Evolutionary conservation across 345 rosid genomes (phyloP).

Genomic region (Lumnitzera littorea): DNA sequence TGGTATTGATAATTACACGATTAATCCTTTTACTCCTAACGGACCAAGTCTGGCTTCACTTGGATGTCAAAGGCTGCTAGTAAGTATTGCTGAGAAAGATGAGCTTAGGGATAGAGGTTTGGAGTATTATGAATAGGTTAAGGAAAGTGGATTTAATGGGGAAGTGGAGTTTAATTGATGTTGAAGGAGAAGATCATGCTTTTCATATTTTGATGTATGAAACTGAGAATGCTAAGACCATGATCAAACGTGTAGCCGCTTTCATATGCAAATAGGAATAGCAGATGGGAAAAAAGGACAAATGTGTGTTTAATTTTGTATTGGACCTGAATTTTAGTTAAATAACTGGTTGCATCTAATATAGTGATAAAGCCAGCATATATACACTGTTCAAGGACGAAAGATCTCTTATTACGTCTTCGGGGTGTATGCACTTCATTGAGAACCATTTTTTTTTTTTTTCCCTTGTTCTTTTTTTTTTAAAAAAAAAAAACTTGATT

Average conservation of each 20-base stretch:
- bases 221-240: conserved; percentile 10
- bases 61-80: conserved; percentile 19
- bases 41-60: conserved; percentile 21
- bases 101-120: conserved; percentile 17
- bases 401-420: no score
- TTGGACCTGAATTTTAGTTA: no score
- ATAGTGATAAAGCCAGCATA: no score
- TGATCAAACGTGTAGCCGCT: conserved; percentile 17
- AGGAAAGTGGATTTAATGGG: conserved; percentile 26
- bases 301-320: conserved; percentile 1
- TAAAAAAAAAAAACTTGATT: no score
- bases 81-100: conserved; percentile 29
- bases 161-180: conserved; percentile 23
- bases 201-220: conserved; percentile 17
- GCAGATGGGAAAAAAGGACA: background rate
- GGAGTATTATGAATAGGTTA: conserved; percentile 14
- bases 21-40: conserved; percentile 17
- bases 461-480: no score
- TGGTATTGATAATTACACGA: conserved; percentile 17
- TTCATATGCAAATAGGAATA: conserved; percentile 2
- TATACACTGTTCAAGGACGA: no score
- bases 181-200: conserved; percentile 24
- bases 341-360: no score
- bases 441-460: no score
- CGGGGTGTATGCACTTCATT: no score